Base-by-base conservation (phyloP, 495 filamentous ascomycete species). In the Podospora bellae-mahoneyi region DNA sequence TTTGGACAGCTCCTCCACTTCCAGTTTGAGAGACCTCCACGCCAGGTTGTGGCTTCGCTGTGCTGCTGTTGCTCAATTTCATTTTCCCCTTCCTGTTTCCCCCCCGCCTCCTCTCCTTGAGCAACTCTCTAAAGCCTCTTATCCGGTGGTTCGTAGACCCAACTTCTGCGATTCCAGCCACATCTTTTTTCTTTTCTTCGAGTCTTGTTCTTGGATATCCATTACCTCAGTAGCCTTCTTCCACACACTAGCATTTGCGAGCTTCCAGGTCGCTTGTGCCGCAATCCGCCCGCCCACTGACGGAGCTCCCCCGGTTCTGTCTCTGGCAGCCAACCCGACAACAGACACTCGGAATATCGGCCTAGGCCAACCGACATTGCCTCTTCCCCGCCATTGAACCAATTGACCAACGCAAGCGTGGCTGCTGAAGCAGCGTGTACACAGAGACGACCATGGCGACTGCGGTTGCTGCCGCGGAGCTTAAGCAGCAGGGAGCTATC, bases 401-500 rank as follows among this genome's bases (percentile, higher is more conserved):
- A 74, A 76, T 76, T 72, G 71, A 60, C 44, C 55, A 66, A 28
- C 39, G 63, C 30, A 60, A 65, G 32, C 59, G 30, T 18, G 59
- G 71, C 69, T 71, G 69, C 72, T 66, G 63, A 54, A 61, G 68
- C 56, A 68, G 65, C 72, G 39, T 26, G 19, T 39, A 57, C 9
- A 30, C 27, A 20, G 65, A 64, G 64, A 65, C 59, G 71, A 72
- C 26, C 48, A 84, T 84, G 82, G 78, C 80, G 60, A 79, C 79
- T 10, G 75, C 71, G 20, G 73, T 72, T 48, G 71, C 75, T 26
- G 77, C 71, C 32, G 76, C 70, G 56, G 92, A 96, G 84, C 86
- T 91, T 76, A 94, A 91, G 84, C 81, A 87, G 74, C 88, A 94
- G 78, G 92, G 89, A 55, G 88, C 88, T 56, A 79, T 93, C 60